These are phyloP conservation scores for Pezicula radicicola DNA, from an alignment of 2,329 filamentous ascomycete genomes.

Conservation along the genomic window DNA sequence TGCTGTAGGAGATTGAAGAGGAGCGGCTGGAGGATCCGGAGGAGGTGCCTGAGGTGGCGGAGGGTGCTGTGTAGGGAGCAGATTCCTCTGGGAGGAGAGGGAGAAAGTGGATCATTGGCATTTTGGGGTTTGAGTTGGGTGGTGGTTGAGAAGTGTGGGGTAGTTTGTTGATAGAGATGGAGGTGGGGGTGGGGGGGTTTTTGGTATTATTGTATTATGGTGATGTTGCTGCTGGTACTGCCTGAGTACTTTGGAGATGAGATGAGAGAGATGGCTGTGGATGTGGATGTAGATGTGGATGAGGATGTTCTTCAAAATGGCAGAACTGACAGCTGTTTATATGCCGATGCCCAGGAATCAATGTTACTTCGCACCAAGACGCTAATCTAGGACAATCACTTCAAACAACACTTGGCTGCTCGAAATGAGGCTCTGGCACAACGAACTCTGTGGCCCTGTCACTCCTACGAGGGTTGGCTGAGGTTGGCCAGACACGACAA, in stretches of 20 bases:
- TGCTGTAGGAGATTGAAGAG: neutral
- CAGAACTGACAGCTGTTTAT: neutral
- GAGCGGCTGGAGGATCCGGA: neutral
- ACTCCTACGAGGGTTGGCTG: too few species aligned
- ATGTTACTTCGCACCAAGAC: neutral
- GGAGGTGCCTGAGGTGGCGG: neutral
- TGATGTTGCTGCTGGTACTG: neutral
- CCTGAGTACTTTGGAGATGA: neutral
- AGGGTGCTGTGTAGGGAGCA: neutral
- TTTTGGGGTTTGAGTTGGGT: neutral
- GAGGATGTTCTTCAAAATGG: neutral
- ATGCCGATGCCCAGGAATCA: neutral
- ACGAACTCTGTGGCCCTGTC: too few species aligned
- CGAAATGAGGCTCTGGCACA: too few species aligned
- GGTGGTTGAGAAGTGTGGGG: neutral
- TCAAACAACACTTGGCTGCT: neutral
- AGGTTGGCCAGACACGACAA: too few species aligned
- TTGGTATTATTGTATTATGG: neutral
- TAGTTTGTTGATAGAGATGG: neutral
- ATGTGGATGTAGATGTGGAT: neutral
- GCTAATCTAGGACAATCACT: neutral
- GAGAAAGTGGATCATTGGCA: conserved; percentile 2
- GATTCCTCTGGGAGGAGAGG: conserved; percentile 1
- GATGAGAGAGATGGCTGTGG: neutral
- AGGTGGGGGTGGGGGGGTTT: neutral